Base-by-base conservation (phyloP, 2,329 filamentous ascomycete genomes). In the Xylariaceae sp. region DNA sequence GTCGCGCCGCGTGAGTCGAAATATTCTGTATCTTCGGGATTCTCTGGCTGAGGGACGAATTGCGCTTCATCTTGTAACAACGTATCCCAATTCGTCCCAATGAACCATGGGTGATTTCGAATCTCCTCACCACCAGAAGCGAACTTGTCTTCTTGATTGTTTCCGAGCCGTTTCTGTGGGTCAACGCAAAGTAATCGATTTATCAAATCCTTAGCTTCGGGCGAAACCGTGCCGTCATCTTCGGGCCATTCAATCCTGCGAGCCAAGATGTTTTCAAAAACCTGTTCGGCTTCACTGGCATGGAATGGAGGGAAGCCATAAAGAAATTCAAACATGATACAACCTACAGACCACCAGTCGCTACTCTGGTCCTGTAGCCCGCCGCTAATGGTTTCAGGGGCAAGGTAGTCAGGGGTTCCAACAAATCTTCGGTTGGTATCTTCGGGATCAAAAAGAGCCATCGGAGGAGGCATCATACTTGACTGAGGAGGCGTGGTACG, bases 321-420 rank as follows among this genome's bases (percentile, higher is more conserved):
- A 2, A 99, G 75, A 62, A 96, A 96, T 67, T 99, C 94, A 65
- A 96, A 99, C 71, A 97, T 76, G 64, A 99, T 97, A 70, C 95
- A 99, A 0, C 94, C 94, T n/a, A 99, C 80, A 27, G 94, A 97
- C 94, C 94, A 99, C 94, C 94, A 99, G 83, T 99, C 94, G 68
- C 94, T 97, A 62, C 92, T 94, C 71, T 97, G 92, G 67, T 99
- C 94, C 71, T 99, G 94, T 1, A 92, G 91, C 62, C 91, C 85
- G 48, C 95, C 94, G 61, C 90, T 91, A 67, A 99, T 95, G 0
- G 95, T 99, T 69, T 99, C 95, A 0, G 94, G 94, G 0, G 94
- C 94, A 11, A 99, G 80, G 68, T 99, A 99, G 70, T 99, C 94
- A 0, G 94, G 94, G 0, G 94, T 99, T 34, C 94, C 94, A 6